These are phyloP conservation scores for Carex cristatella DNA, from an alignment of 176 grass and related monocot genomes.

Conservation along the genomic window DNA sequence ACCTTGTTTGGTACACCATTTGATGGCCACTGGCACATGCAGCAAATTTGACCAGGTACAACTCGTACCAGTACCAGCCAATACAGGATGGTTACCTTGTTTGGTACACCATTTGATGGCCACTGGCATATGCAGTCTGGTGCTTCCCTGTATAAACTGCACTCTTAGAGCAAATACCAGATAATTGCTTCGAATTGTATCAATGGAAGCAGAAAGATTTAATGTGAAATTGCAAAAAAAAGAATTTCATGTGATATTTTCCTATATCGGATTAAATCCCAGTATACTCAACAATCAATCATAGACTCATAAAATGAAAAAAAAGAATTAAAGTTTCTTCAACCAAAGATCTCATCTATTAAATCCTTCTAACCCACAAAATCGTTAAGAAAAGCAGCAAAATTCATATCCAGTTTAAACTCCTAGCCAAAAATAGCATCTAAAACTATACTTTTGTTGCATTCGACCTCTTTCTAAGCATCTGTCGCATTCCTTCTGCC, in stretches of 20 bases:
- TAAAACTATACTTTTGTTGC: conserved; percentile 13
- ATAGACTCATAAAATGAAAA: background rate
- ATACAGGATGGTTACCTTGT: background rate
- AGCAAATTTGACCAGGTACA: background rate
- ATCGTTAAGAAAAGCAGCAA: background rate
- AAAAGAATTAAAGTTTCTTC: background rate
- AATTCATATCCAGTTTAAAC: background rate
- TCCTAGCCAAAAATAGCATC: conserved; percentile 16
- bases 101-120: background rate
- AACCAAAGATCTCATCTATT: background rate
- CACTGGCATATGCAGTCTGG: background rate
- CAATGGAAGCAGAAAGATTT: background rate
- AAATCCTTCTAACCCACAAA: background rate
- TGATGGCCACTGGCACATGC: background rate
- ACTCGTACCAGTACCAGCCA: background rate
- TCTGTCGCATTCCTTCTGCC: conserved; percentile 71
- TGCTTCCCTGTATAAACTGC: background rate
- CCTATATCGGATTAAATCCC: background rate
- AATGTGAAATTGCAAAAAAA: background rate
- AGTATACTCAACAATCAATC: background rate
- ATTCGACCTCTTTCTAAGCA: conserved; percentile 49
- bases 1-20: background rate
- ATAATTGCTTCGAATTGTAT: background rate
- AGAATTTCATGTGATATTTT: background rate
- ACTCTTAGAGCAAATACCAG: background rate